A percentile compares a stretch with the other conserved stretches of the same genome.
These are phyloP conservation scores for Alternaria sp. DNA, from an alignment of 2,329 filamentous ascomycete genomes.

Conservation along the genomic window DNA sequence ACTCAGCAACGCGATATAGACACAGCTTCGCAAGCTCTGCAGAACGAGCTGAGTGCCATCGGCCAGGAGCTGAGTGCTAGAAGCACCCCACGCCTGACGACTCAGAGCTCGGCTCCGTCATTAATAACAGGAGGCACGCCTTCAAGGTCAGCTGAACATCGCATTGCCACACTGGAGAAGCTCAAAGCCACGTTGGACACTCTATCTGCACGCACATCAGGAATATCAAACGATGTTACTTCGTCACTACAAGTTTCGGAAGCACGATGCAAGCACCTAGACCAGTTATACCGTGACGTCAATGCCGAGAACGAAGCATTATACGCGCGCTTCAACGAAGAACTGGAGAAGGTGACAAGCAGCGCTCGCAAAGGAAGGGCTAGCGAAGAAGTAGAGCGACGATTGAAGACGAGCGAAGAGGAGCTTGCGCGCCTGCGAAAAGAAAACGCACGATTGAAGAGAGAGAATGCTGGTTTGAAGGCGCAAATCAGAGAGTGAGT, in stretches of 20 bases:
- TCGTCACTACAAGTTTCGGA: constrained; percentile 77
- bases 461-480: constrained; percentile 77
- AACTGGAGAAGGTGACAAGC: constrained; percentile 83
- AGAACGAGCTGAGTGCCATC: constrained; percentile 81
- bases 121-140: constrained; percentile 27
- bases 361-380: constrained; percentile 75
- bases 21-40: constrained; percentile 73
- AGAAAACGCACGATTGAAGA: constrained; percentile 83
- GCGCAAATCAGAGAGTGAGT: constrained; percentile 59
- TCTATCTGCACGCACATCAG: constrained; percentile 43
- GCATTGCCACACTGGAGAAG: constrained; percentile 73
- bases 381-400: constrained; percentile 77
- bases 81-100: constrained; percentile 42
- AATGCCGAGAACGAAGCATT: constrained; percentile 92
- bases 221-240: constrained; percentile 76
- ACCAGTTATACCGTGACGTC: constrained; percentile 87
- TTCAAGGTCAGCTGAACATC: constrained; percentile 58
- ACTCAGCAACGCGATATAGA: constrained; percentile 79
- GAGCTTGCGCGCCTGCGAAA: constrained; percentile 81
- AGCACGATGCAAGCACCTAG: constrained; percentile 80
- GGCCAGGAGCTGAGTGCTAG: constrained; percentile 75
- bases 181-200: constrained; percentile 61
- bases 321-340: constrained; percentile 92
- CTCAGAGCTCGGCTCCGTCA: constrained; percentile 41
- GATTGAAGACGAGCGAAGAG: constrained; percentile 77